phyloP scores from a whole-genome alignment of 768 basidiomycete genomes.

The Chalciporus pseudorubinellus region DNA sequence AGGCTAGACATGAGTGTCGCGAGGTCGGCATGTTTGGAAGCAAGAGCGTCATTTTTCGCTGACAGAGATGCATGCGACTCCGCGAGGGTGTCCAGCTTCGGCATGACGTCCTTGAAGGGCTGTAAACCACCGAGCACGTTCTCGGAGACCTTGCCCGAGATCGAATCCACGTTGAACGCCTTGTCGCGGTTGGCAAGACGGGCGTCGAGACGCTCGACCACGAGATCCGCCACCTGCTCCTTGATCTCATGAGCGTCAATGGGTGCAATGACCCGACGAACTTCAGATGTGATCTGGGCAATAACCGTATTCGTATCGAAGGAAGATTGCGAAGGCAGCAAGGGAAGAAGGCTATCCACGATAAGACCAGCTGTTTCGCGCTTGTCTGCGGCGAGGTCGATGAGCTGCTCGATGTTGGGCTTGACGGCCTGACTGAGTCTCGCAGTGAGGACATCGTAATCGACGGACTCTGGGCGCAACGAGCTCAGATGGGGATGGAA shows the following conservation, averaged over 20 bases:
- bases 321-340: conserved; percentile 48
- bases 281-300: conserved; percentile 61
- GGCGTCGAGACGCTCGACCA: conserved; percentile 81
- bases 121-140: conserved; percentile 45
- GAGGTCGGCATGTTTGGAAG: conserved; percentile 41
- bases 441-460: conserved; percentile 74
- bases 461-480: conserved; percentile 63
- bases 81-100: conserved; percentile 40
- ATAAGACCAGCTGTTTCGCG: conserved; percentile 83
- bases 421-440: conserved; percentile 83
- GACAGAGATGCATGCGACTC: conserved; percentile 43
- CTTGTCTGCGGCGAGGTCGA: conserved; percentile 86
- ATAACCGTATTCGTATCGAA: conserved; percentile 57
- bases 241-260: conserved; percentile 85
- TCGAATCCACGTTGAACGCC: conserved; percentile 56
- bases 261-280: conserved; percentile 68
- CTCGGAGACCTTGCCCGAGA: conserved; percentile 56
- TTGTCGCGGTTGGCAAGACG: conserved; percentile 77
- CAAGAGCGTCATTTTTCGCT: conserved; percentile 38
- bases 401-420: conserved; percentile 84
- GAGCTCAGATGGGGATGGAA: conserved; percentile 61
- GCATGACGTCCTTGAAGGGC: conserved; percentile 39
- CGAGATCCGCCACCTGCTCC: conserved; percentile 85
- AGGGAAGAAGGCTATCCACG: conserved; percentile 65
- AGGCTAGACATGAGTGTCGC: conserved; percentile 44